Base-by-base conservation (phyloP, 805 yeast species). In the Yarrowia porcina region DNA sequence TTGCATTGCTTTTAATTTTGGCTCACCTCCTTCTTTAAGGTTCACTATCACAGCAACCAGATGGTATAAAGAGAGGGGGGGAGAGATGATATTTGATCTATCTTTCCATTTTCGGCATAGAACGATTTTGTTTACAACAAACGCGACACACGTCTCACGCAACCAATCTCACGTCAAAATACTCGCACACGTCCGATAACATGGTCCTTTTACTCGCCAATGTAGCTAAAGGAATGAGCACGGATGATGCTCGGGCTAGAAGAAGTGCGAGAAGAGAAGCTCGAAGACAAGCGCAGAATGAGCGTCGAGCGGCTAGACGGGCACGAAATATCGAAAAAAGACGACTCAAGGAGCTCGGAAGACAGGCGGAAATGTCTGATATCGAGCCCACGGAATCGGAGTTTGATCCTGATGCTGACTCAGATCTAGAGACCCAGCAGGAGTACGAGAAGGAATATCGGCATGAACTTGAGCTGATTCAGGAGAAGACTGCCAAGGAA, bases 281-380 rank as follows among this genome's bases (percentile, higher is more conserved):
- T 1, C 25, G 56, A 32, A 10, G 39, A 21, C 20, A 20, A 28
- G 56, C 56, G 0, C 56, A 49, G n/a, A 32, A 49, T 21, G 56
- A 49, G 6, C 39, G 56, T 10, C 38, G 56, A 4, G 56, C 56
- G 2, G 38, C 39, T 4, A 27, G 56, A 21, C 15, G 39, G 21
- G 56, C 56, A 11, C 13, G 39, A 2, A 49, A 49, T 9, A 49
- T 21, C 12, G 56, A 49, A 18, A 49, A 49, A 13, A 3, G 39
- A 32, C 39, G 56, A 6, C 56, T 49, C 56, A 49, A 49, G 56
- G 56, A 20, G 15, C 56, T 47, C 3, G 54, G 54, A 20, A 38
- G 54, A 4, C 18, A 13, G 8, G 30, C 39, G 2, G 56, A 49
- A 32, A 32, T 49, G 54, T 47, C 54, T 10, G 54, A 47, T 12